Conservation (phyloP, 208 protist genomes). For the Tetramitus jugosus region DNA sequence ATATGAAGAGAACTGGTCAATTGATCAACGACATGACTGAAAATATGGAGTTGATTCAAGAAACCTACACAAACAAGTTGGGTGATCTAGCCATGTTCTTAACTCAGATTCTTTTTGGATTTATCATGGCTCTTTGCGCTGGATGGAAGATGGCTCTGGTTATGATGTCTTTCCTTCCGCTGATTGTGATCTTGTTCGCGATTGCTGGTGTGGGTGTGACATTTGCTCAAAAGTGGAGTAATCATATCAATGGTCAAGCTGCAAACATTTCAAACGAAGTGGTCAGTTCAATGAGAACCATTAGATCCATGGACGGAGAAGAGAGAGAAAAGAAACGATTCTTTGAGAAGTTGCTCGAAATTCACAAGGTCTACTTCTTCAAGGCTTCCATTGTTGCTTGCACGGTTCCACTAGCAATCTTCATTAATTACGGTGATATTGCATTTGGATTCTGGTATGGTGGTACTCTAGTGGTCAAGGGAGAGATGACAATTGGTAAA, state of each 20-base stretch:
- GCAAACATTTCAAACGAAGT: neutral
- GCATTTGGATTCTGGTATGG: no score
- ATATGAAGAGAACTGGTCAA: no score
- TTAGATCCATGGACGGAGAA: conserved; percentile 14
- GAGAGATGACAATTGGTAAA: neutral
- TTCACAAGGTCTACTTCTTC: neutral
- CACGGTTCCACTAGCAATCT: no score
- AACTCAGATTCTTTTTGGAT: neutral
- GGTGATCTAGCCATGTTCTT: no score
- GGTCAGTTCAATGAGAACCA: no score
- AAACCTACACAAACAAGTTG: neutral
- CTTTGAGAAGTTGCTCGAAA: neutral
- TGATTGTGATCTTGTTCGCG: neutral
- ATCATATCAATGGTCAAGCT: neutral
- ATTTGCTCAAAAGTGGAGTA: neutral
- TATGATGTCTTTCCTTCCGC: neutral
- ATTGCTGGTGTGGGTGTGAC: neutral
- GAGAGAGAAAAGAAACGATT: neutral
- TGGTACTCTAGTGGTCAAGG: neutral
- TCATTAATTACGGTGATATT: neutral
- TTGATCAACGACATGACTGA: neutral
- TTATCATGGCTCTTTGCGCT: neutral
- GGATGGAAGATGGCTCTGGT: neutral
- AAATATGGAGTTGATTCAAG: neutral
- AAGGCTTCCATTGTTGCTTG: neutral